Base-by-base conservation (phyloP, 257 asterid species). In the Forsythia suspensa region DNA sequence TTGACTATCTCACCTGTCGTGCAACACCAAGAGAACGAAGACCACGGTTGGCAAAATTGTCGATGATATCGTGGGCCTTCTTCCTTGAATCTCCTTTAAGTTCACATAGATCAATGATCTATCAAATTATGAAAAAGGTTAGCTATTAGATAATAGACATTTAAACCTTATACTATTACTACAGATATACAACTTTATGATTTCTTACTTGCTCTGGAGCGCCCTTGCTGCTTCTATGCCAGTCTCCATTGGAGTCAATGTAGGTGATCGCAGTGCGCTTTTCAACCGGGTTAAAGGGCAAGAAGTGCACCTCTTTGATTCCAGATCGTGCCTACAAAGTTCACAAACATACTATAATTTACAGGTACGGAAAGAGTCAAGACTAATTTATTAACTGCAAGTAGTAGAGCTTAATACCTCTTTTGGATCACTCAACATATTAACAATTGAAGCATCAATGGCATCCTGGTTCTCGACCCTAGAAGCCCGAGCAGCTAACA, bases 191-290 rank as follows among this genome's bases (percentile, higher is more conserved):
- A 12, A 8, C 4, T 74, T 34, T 52, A 59, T 46, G 40, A 1
- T 21, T 12, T 72, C 70, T 51, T 89, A 94, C 98, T 83, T 94
- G 97, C 84, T 94, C 98, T 2, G 98, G 98, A 72, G 98, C 98
- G 73, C 98, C 98, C 85, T 94, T 94, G 89, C 97, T 92, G 78
- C 88, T 84, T 52, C 98, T 87, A 46, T 91, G 88, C 98, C 98
- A 92, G 57, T 94, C 77, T 5, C 94, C 97, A 42, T 80, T 37
- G 0, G 92, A 74, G 76, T 91, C 94, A 0, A 90, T 80, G 74
- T 88, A 94, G 34, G 98, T 94, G 65, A 92, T 94, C 5, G 98
- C 97, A 44, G 98, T 94, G 37, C 98, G 92, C 74, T 94, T 94
- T 0, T 90, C 97, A 2, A 94, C 98, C 0, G 98, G 98, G 76